Conservation (phyloP, 768 basidiomycete genomes). For the Leccinum broughii region DNA sequence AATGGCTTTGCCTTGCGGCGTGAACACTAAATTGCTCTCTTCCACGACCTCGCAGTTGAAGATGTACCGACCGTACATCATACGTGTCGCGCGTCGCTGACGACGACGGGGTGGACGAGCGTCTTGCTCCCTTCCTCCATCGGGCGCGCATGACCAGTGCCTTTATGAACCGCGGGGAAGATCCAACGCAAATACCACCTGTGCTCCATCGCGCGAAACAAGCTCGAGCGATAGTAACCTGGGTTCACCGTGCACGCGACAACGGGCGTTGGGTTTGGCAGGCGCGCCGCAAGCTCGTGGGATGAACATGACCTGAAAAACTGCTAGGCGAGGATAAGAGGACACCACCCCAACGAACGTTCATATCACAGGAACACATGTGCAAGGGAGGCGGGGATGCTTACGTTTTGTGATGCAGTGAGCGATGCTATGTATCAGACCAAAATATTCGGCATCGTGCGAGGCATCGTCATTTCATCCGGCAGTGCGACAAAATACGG, state of each 20-base stretch:
- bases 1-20: too few relatives aligned
- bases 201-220: slow-evolving; percentile 23
- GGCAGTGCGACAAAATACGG: background rate
- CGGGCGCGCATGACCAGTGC: slow-evolving; percentile 26
- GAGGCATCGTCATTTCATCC: background rate
- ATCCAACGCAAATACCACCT: slow-evolving; percentile 8
- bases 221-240: slow-evolving; percentile 31
- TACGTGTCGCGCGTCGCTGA: too few relatives aligned
- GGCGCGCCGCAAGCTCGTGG: slow-evolving; percentile 29
- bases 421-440: slow-evolving; percentile 5
- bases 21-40: too few relatives aligned
- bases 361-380: background rate
- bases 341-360: background rate
- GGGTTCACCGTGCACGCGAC: slow-evolving; percentile 31
- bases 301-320: slow-evolving; percentile 31
- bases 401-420: slow-evolving; percentile 27
- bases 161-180: slow-evolving; percentile 3
- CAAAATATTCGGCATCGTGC: background rate
- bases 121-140: slow-evolving; percentile 36
- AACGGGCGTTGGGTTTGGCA: slow-evolving; percentile 22
- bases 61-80: too few relatives aligned
- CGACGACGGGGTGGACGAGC: slow-evolving; percentile 28
- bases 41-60: too few relatives aligned
- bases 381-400: background rate
- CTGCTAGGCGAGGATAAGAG: slow-evolving; percentile 6